A percentile compares a stretch with the other conserved stretches of the same genome.
phyloP scores from a whole-genome alignment of 306 rosid genomes.

The Prunus dulcis region DNA sequence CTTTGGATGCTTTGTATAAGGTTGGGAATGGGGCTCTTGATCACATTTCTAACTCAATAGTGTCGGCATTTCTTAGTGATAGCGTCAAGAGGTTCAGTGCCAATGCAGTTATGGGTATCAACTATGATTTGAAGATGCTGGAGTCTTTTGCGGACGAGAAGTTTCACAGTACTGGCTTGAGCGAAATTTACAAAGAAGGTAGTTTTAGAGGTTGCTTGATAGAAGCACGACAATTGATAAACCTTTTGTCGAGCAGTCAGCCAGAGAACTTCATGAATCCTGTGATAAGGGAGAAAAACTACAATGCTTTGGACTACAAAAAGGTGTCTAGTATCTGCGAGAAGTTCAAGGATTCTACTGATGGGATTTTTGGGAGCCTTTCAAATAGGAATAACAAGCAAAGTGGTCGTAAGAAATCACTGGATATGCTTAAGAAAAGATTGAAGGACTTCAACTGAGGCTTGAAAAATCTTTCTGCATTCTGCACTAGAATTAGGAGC shows the following conservation, averaged over 20 bases:
- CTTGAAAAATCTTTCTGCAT: constrained; percentile 23
- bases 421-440: constrained; percentile 79
- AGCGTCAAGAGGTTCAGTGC: constrained; percentile 80
- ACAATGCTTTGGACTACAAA: constrained; percentile 76
- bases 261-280: constrained; percentile 99
- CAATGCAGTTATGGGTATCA: constrained; percentile 50
- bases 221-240: constrained; percentile 76
- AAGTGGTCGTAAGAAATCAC: constrained; percentile 80
- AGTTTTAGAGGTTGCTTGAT: constrained; percentile 54
- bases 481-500: constrained; percentile 37
- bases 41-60: constrained; percentile 63
- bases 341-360: constrained; percentile 79
- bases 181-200: constrained; percentile 53
- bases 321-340: constrained; percentile 75
- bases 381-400: constrained; percentile 69
- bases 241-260: constrained; percentile 83
- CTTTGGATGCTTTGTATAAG: constrained; percentile 74
- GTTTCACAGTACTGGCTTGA: constrained; percentile 64
- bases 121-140: constrained; percentile 52
- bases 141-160: constrained; percentile 79
- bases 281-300: constrained; percentile 80
- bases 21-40: constrained; percentile 84
- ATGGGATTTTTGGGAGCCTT: constrained; percentile 86
- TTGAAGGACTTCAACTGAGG: constrained; percentile 79
- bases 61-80: constrained; percentile 68